phyloP scores from a whole-genome alignment of 495 filamentous ascomycete species.

The Amniculicola lignicola region DNA sequence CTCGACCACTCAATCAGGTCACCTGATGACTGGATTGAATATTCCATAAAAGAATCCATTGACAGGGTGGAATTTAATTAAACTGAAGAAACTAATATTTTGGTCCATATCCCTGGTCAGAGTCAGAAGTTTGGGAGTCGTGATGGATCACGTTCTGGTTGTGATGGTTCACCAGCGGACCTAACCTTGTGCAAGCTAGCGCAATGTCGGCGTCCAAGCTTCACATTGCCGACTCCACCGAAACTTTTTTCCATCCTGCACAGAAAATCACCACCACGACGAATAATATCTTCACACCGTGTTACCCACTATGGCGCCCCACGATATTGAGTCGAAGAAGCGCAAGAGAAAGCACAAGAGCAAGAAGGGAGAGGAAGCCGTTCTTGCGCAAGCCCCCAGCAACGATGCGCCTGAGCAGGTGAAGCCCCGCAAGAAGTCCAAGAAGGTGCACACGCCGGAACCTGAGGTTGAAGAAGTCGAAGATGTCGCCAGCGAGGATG shows the following conservation, averaged over 20 bases:
- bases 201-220: neutral
- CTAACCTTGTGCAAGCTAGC: too few species aligned
- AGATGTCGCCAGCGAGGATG: neutral
- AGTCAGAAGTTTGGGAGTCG: too few species aligned
- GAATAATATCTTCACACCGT: neutral
- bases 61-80: too few species aligned
- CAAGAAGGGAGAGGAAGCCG: constrained; percentile 18
- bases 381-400: neutral
- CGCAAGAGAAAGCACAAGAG: constrained; percentile 39
- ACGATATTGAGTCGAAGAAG: constrained; percentile 36
- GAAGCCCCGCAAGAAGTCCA: constrained; percentile 38
- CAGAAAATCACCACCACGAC: neutral
- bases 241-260: constrained; percentile 15
- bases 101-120: too few species aligned
- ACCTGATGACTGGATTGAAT: too few species aligned
- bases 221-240: constrained; percentile 5
- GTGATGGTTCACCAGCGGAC: too few species aligned
- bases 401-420: constrained; percentile 13
- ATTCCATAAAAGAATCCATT: too few species aligned
- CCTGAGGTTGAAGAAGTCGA: constrained; percentile 5
- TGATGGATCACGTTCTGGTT: too few species aligned
- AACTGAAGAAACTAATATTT: too few species aligned
- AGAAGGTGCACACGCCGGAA: constrained; percentile 33
- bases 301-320: constrained; percentile 25
- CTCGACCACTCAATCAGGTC: too few species aligned